Evolutionary conservation across 169 alveolate genomes (phyloP).

Genomic region (Eimeria falciformis): DNA sequence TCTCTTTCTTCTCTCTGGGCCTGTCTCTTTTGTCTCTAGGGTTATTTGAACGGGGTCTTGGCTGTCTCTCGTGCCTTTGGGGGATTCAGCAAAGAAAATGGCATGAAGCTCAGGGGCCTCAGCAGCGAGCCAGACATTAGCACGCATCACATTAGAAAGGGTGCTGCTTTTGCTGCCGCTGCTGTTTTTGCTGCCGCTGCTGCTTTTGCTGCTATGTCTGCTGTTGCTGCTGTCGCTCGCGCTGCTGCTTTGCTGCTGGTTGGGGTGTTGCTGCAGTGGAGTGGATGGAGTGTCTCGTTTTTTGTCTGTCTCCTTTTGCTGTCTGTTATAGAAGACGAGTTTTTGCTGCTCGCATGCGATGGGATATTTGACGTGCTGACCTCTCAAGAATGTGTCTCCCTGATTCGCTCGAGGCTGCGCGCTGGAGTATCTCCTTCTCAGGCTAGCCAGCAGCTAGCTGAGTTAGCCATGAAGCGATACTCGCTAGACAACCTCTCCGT

Average conservation of each 20-base stretch:
- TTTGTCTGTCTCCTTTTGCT: too few species aligned
- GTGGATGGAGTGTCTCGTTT: too few species aligned
- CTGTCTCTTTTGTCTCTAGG: too few species aligned
- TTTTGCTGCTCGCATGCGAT: conserved; percentile 98
- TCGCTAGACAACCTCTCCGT: conserved; percentile 4
- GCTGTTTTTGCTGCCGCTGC: neutral
- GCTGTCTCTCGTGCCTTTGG: conserved; percentile 84
- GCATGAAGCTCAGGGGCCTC: conserved; percentile 83
- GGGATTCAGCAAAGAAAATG: conserved; percentile 75
- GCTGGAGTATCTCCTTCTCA: neutral
- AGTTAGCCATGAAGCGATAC: neutral
- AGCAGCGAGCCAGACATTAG: conserved; percentile 83
- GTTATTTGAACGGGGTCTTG: conserved; percentile 75
- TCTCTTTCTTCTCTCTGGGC: too few species aligned
- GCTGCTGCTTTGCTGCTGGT: neutral
- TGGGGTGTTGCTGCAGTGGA: neutral
- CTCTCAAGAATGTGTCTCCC: conserved; percentile 93
- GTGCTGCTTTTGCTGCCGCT: conserved; percentile 6
- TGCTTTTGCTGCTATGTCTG: neutral
- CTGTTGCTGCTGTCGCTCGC: neutral
- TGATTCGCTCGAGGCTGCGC: conserved; percentile 80
- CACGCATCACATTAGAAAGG: conserved; percentile 76
- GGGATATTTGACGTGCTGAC: conserved; percentile 99
- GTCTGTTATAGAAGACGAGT: conserved; percentile 97
- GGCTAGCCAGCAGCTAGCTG: conserved; percentile 3